Evolutionary conservation across 2,329 filamentous ascomycete species (phyloP), one percentile per base, ranked within the genome.

Genomic region (Hymenoscyphus scutula): DNA sequence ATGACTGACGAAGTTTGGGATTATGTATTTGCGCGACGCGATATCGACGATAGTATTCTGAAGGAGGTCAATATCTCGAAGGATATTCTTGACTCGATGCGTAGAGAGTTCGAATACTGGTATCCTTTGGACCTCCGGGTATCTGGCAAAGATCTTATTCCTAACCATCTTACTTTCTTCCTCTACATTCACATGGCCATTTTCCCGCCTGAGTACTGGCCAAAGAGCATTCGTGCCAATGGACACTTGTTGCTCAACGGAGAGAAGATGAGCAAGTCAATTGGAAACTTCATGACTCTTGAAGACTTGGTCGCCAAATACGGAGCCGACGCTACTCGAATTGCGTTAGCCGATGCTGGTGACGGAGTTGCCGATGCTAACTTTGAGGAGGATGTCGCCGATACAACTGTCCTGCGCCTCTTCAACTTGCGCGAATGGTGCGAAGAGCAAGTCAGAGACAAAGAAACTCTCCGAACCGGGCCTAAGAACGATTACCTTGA

Each of bases 261-360:
- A 57, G 91, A 97, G 75, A 99, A 99, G 84, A 99, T 99, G 95
- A 90, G 88, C 76, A 99, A 99, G 81, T 94, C 89, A 60, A 97
- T 93, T 0, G 95, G 95, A 66, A 99, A 98, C 80, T 99, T 99
- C 81, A 83, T 99, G 76, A 98, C 95, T 11, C 82, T 98, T 59
- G 84, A 88, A 60, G 91, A 97, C 66, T 84, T 93, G 32, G 89
- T 94, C 15, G 84, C 88, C 70, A 99, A 99, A 77, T 99, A 95
- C 71, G 95, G 95, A 72, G 94, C 95, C 8, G 95, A 98, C 75
- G 95, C 95, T 13, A 89, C 90, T 53, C 86, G 94, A 74, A 90
- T 98, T 71, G 92, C 93, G 3, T 87, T 99, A 66, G 94, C 94
- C 19, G 95, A 99, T 76, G 92, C 92, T 13, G 95, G 95, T 71